Evolutionary conservation across 495 filamentous ascomycete genomes (phyloP), one percentile per base, ranked within the genome.

Genomic region (Trichoderma virens): DNA sequence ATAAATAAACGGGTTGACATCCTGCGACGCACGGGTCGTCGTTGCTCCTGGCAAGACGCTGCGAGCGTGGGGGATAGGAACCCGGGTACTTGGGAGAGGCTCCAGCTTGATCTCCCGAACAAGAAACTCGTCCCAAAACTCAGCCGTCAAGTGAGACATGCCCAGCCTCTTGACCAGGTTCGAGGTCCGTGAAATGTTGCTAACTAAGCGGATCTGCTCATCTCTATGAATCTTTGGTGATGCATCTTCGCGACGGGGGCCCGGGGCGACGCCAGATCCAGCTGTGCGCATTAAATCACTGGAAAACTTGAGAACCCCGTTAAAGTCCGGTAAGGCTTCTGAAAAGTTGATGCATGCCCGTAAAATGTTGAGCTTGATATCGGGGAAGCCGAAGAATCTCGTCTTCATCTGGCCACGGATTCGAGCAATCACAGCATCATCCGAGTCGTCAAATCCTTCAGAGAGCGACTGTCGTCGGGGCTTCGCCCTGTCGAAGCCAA

Each of bases 41-140:
- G 82, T 81, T 5, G 83, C 83, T 25, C 85, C 83, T 45, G 88
- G 84, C 13, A 97, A 75, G 59, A 93, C 88, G 34, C 82, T 83
- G 67, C 85, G 89, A 3, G 80, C 83, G 67, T 91, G 92, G 8
- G 88, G 81, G 65, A 89, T 83, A 20, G 92, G 87, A n/a, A 81
- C 81, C 66, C 77, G 72, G 11, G 75, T 76, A 14, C 67, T 60
- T 18, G 80, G 72, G 39, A 81, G 68, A 18, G 81, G 73, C 63
- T 84, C 79, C 30, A 94, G 73, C 59, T 89, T 85, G 35, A 98
- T 80, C 66, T 87, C 92, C 35, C 94, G 85, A 45, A 98, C 80
- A 0, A 98, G 81, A 70, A 98, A 98, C 59, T 93, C 89, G 73
- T 98, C 94, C 94, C 94, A 98, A 70, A 96, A 98, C 62, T 93